phyloP scores from a whole-genome alignment of 2,329 filamentous ascomycete species.

The Orbilia quercus region DNA sequence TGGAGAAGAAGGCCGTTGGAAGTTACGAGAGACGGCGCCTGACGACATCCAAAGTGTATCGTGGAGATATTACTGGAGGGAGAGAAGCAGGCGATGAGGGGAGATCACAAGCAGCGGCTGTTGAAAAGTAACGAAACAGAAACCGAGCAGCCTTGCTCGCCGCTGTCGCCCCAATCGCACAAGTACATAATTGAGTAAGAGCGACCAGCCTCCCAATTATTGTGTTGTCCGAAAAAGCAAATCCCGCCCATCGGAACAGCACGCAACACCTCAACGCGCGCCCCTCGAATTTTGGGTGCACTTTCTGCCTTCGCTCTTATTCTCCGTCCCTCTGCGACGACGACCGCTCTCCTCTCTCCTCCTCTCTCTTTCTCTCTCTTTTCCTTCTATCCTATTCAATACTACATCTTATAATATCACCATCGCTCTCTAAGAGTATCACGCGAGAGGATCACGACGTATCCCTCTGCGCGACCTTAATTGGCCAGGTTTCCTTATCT shows the following conservation, averaged over 20 bases:
- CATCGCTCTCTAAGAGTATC: neutral
- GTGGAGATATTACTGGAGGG: slow-evolving; percentile 26
- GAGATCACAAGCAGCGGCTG: slow-evolving; percentile 41
- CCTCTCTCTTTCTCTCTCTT: neutral
- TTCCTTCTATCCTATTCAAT: neutral
- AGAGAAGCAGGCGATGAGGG: slow-evolving; percentile 45
- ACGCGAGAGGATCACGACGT: neutral
- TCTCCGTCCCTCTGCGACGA: slow-evolving; percentile 31
- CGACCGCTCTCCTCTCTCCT: slow-evolving; percentile 18
- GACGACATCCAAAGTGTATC: slow-evolving; percentile 13
- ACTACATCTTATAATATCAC: slow-evolving; percentile 5
- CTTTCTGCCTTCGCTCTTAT: slow-evolving; percentile 23
- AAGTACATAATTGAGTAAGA: neutral
- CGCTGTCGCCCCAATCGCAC: slow-evolving; percentile 1
- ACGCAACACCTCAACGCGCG: slow-evolving; percentile 51
- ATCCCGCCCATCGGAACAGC: slow-evolving; percentile 37
- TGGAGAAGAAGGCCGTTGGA: neutral
- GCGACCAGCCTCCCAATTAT: slow-evolving; percentile 48
- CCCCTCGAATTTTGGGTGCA: slow-evolving; percentile 41
- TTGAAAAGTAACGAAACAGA: slow-evolving; percentile 34
- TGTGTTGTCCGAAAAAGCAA: slow-evolving; percentile 55
- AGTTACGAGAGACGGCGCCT: neutral
- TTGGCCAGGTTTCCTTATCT: slow-evolving; percentile 14
- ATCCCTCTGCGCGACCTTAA: neutral
- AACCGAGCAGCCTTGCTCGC: neutral